These are phyloP conservation scores for Torulaspora delbrueckii DNA, from an alignment of 805 yeast species.

Conservation along the genomic window DNA sequence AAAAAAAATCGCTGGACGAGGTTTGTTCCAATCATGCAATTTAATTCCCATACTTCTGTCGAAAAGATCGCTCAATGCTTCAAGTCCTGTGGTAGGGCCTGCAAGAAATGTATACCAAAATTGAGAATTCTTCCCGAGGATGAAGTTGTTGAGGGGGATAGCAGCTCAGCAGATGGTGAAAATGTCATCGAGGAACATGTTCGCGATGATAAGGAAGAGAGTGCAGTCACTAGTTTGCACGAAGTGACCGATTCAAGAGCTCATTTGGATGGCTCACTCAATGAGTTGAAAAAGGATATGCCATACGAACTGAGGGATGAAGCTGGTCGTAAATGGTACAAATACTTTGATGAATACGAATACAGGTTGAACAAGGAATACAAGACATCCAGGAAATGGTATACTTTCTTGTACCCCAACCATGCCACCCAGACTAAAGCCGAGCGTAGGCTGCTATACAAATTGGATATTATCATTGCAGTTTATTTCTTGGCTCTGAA, in stretches of 20 bases:
- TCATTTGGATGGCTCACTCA: slow-evolving; percentile 3
- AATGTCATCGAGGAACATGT: slow-evolving; percentile 2
- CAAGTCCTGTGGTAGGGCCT: slow-evolving; percentile 1
- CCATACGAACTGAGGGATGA: slow-evolving; percentile 41
- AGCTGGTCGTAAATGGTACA: slow-evolving; percentile 41
- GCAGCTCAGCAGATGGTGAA: slow-evolving; percentile 5
- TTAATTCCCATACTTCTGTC: not conserved
- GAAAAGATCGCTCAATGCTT: not conserved
- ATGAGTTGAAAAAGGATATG: slow-evolving; percentile 27
- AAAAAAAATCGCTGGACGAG: not conserved
- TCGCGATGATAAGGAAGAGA: slow-evolving; percentile 2
- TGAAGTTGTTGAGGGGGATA: slow-evolving; percentile 2
- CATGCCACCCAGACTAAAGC: slow-evolving; percentile 40
- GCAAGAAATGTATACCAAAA: slow-evolving; percentile 27
- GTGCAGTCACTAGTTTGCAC: not conserved
- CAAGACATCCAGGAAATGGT: slow-evolving; percentile 33
- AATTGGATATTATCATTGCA: slow-evolving; percentile 53
- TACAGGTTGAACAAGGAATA: slow-evolving; percentile 39
- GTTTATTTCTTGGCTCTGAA: slow-evolving; percentile 54
- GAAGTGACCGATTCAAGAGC: not conserved
- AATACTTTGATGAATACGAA: slow-evolving; percentile 49
- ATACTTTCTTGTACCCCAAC: slow-evolving; percentile 34
- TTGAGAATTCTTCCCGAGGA: slow-evolving; percentile 25
- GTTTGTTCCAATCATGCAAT: not conserved
- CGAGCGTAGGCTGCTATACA: slow-evolving; percentile 43